Base-by-base conservation (phyloP, 2,329 filamentous ascomycete species). In the Bipolaris victoriae region DNA sequence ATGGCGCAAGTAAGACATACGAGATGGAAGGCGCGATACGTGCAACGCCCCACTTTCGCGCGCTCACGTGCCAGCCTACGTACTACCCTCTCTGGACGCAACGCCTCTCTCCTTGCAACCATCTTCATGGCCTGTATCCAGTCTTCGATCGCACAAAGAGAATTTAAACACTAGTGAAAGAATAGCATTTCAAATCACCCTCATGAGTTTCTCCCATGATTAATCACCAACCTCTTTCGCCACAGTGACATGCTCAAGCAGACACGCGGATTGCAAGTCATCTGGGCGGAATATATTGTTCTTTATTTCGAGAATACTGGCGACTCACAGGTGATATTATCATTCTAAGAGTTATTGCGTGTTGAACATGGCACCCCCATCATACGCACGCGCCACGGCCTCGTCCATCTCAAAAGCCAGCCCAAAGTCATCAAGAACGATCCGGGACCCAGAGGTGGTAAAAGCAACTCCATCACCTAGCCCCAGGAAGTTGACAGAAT, bases 31-130 rank as follows among this genome's bases (percentile, higher is more conserved):
- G 20, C 45, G 55, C 58, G 50, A 61, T 58, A 56, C 20, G 41
- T 35, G 29, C 57, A 62, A 60, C 67, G 68, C 57, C 51, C 58
- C 58, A 63, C 63, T 40, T 56, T 48, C 68, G 51, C 69, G 67
- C 37, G 52, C 26, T 64, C 67, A 68, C 62, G 60, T 61, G 60
- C 35, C 47, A 43, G 13, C 11, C 10, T 43, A 43, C 40, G 29
- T 31, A 31, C 29, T 57, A 11, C 37, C 5, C 29, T 37, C 35
- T 40, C 33, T 15, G 4, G 5, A 53, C 33, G 13, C 40, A 15
- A 35, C 52, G 15, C 37, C 33, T n/a, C 22, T 43, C 39, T 20
- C 16, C 49, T 35, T 41, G 39, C 11, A 24, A 46, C 35, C 22
- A 16, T 43, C n/a, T 31, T 31, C 26, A 24, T 41, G 26, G 16